Evolutionary conservation across 306 rosid species (phyloP).

Genomic region (Citrullus colocynthis): DNA sequence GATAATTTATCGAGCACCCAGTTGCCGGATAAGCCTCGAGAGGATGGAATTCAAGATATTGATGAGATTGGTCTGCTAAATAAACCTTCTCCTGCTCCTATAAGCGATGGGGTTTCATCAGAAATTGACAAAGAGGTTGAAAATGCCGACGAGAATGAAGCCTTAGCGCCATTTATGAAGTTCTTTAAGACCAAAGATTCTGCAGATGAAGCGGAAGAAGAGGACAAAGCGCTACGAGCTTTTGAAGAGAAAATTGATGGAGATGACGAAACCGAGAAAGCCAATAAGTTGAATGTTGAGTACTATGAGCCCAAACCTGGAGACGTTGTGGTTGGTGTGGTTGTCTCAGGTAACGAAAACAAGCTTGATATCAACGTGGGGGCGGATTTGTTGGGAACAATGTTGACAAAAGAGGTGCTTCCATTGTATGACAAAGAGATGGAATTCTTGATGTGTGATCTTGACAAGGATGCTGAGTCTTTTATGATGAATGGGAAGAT

Average conservation of each 20-base stretch:
- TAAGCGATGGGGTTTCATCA: constrained; percentile 21
- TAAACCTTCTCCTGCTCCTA: constrained; percentile 56
- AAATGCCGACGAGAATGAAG: constrained; percentile 27
- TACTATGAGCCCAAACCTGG: constrained; percentile 92
- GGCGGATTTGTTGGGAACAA: constrained; percentile 78
- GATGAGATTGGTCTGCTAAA: constrained; percentile 54
- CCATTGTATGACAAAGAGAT: constrained; percentile 79
- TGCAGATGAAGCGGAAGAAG: constrained; percentile 26
- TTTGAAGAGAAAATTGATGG: constrained; percentile 25
- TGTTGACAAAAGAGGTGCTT: constrained; percentile 95
- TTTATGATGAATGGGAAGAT: constrained; percentile 64
- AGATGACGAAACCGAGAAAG: constrained; percentile 25
- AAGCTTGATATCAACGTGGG: constrained; percentile 81
- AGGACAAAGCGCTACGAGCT: constrained; percentile 18
- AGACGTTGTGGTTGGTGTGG: constrained; percentile 83
- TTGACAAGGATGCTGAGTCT: constrained; percentile 29
- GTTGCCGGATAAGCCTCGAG: constrained; percentile 21
- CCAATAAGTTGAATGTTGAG: constrained; percentile 44
- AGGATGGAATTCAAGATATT: constrained; percentile 27
- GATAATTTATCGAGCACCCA: constrained; percentile 45
- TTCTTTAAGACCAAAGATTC: constrained; percentile 49
- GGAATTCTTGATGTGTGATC: constrained; percentile 69
- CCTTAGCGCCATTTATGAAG: constrained; percentile 76
- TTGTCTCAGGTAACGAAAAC: constrained; percentile 85
- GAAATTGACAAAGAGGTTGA: constrained; percentile 28